Evolutionary conservation across 805 yeast species (phyloP).

Genomic region (Ogataea corticis): DNA sequence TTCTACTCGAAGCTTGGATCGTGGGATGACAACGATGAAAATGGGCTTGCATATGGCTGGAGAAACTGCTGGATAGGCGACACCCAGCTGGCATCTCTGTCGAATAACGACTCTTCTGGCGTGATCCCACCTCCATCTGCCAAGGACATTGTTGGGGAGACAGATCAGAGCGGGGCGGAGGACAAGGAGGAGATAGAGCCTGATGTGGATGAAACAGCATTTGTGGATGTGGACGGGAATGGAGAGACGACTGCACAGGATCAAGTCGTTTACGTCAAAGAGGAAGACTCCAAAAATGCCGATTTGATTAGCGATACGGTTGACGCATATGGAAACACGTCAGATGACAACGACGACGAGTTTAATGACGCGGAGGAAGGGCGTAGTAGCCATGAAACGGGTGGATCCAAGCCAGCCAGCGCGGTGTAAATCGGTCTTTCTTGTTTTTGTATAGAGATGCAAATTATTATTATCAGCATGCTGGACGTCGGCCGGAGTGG

Average conservation of each 20-base stretch:
- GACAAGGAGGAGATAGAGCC: neutral
- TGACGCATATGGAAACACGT: constrained; percentile 15
- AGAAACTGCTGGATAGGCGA: constrained; percentile 32
- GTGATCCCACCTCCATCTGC: neutral
- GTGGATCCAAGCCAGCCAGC: neutral
- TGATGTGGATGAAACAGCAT: constrained; percentile 9
- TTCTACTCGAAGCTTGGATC: constrained; percentile 85
- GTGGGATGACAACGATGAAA: constrained; percentile 52
- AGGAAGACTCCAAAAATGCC: neutral
- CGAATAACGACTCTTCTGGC: neutral
- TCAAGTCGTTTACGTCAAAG: no score
- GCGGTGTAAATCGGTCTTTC: neutral
- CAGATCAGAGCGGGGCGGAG: neutral
- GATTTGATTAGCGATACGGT: constrained; percentile 11
- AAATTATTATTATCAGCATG: no score
- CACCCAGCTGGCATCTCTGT: neutral
- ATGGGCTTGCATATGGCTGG: constrained; percentile 36
- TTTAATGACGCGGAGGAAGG: constrained; percentile 30
- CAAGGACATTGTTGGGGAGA: neutral
- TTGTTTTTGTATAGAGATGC: no score
- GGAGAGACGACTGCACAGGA: constrained; percentile 1
- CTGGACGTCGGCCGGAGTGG: no score
- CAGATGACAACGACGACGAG: constrained; percentile 21
- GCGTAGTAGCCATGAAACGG: neutral
- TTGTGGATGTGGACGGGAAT: constrained; percentile 8